A percentile compares a stretch with the other conserved stretches of the same genome.
phyloP scores from a whole-genome alignment of 805 yeast genomes.

The Spathaspora hagerdaliae region DNA sequence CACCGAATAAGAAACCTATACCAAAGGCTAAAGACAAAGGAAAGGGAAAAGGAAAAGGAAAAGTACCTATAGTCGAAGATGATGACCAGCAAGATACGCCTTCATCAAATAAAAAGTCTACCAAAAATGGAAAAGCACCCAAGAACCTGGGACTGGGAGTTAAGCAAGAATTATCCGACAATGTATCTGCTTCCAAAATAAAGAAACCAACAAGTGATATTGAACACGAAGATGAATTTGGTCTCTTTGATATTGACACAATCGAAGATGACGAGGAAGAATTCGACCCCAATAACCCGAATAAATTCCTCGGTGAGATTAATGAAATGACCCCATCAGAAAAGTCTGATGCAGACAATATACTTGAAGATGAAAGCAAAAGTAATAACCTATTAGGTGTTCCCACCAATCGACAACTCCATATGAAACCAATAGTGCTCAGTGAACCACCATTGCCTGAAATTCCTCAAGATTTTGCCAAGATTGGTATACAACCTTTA shows the following conservation, averaged over 20 bases:
- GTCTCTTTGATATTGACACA: constrained; percentile 1
- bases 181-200: too few species aligned
- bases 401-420: constrained; percentile 2
- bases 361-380: constrained; percentile 10
- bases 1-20: too few species aligned
- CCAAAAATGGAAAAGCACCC: too few species aligned
- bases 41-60: too few species aligned
- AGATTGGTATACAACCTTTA: constrained; percentile 10
- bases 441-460: constrained; percentile 9
- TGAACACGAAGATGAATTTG: constrained; percentile 1
- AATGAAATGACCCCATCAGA: constrained; percentile 15
- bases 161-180: too few species aligned
- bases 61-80: too few species aligned
- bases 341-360: constrained; percentile 10
- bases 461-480: constrained; percentile 11
- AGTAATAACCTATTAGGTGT: constrained; percentile 4
- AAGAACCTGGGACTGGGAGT: too few species aligned
- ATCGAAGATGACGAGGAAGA: constrained; percentile 1
- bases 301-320: constrained; percentile 20
- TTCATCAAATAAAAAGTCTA: too few species aligned
- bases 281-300: constrained; percentile 16
- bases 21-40: too few species aligned
- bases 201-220: too few species aligned
- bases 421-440: not conserved
- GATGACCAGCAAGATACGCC: too few species aligned